Evolutionary conservation across 2,329 filamentous ascomycete species (phyloP).

Genomic region (Hymenoscyphus linearis): DNA sequence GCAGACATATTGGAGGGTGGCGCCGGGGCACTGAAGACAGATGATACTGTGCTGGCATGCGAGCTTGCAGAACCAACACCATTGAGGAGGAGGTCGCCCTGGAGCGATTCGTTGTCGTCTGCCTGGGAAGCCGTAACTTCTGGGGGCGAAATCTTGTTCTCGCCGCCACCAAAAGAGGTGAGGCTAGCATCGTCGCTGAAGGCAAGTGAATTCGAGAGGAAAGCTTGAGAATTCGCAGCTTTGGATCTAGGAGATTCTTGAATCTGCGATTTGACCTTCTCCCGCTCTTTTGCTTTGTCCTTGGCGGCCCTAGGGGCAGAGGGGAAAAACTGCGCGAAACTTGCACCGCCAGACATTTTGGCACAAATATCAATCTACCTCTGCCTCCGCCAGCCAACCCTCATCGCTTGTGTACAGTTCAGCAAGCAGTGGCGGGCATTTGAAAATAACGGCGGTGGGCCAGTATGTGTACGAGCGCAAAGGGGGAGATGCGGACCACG

Average conservation of each 20-base stretch:
- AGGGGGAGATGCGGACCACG: constrained; percentile 15
- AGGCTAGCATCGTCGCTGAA: constrained; percentile 29
- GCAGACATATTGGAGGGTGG: constrained; percentile 26
- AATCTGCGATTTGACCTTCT: constrained; percentile 45
- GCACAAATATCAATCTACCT: constrained; percentile 32
- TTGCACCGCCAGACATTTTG: constrained; percentile 76
- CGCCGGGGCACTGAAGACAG: constrained; percentile 54
- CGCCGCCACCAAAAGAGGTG: constrained; percentile 22
- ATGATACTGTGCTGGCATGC: constrained; percentile 63
- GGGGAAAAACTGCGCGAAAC: constrained; percentile 83
- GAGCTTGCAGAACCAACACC: constrained; percentile 69
- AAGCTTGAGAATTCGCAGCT: constrained; percentile 34
- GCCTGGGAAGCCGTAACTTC: constrained; percentile 19
- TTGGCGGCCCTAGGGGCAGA: constrained; percentile 57
- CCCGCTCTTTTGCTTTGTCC: constrained; percentile 55
- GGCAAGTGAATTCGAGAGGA: constrained; percentile 16
- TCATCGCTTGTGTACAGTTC: constrained; percentile 26
- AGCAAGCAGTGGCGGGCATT: constrained; percentile 28
- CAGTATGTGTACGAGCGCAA: constrained; percentile 20
- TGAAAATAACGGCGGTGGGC: constrained; percentile 15
- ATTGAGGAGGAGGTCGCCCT: constrained; percentile 64
- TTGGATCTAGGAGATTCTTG: constrained; percentile 29
- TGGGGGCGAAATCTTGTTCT: constrained; percentile 12
- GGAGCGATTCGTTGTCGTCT: constrained; percentile 54
- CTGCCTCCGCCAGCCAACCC: constrained; percentile 28